These are phyloP conservation scores for Porcisia hertigi DNA, from an alignment of 208 protist genomes.

Conservation along the genomic window DNA sequence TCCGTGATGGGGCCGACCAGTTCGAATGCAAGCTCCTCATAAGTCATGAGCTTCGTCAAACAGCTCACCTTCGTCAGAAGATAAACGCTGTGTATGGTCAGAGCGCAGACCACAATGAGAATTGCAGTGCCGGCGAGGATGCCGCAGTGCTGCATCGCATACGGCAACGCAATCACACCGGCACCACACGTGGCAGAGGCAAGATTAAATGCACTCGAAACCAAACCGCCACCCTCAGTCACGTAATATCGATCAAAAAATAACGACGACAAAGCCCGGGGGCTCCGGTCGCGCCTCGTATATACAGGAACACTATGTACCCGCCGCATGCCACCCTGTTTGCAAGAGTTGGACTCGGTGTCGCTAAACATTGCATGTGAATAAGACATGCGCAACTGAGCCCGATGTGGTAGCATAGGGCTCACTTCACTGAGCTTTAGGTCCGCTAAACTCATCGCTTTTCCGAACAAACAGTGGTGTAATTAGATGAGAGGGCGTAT, in stretches of 20 bases:
- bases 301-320: conserved; percentile 39
- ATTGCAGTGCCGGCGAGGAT: conserved; percentile 38
- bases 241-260: conserved; percentile 56
- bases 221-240: conserved; percentile 58
- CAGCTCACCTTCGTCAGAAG: conserved; percentile 66
- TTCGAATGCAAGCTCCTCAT: conserved; percentile 66
- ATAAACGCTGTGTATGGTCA: conserved; percentile 78
- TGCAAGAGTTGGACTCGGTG: not conserved
- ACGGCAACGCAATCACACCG: conserved; percentile 70
- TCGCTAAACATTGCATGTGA: conserved; percentile 26
- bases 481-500: not conserved
- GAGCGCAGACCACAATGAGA: conserved; percentile 48
- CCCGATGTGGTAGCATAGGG: conserved; percentile 25
- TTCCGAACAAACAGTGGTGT: not conserved
- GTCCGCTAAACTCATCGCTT: not conserved
- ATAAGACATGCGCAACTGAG: conserved; percentile 29
- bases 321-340: conserved; percentile 22
- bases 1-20: conserved; percentile 55
- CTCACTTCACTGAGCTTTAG: conserved; percentile 21
- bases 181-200: conserved; percentile 77
- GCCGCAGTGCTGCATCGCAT: conserved; percentile 70
- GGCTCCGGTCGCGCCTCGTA: conserved; percentile 24
- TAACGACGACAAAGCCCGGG: conserved; percentile 45
- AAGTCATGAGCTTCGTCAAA: conserved; percentile 56
- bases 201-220: conserved; percentile 80